These are phyloP conservation scores for Carex pumila DNA, from an alignment of 176 grass and related monocot species.

Conservation along the genomic window DNA sequence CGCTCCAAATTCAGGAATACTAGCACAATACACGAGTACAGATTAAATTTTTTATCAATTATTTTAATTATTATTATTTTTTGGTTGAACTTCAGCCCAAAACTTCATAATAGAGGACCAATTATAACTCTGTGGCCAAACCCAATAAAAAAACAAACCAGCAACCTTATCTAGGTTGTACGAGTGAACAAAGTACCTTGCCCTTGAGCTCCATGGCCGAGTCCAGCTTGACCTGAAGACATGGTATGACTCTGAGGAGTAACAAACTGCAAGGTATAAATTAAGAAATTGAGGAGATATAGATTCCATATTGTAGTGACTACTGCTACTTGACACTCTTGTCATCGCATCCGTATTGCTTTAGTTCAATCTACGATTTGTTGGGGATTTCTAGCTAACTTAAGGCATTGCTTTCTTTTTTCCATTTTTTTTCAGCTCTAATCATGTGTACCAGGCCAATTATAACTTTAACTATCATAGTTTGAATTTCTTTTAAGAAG, in stretches of 20 bases:
- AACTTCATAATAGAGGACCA: neutral
- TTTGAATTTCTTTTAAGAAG: neutral
- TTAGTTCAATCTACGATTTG: neutral
- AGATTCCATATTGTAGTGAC: neutral
- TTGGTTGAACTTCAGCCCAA: neutral
- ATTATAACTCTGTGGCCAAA: neutral
- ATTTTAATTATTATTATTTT: neutral
- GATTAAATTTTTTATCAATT: neutral
- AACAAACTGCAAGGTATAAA: constrained; percentile 45
- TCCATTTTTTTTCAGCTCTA: neutral
- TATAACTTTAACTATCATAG: neutral
- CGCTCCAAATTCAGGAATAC: neutral
- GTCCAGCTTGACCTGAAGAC: constrained; percentile 45
- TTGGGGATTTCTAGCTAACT: neutral
- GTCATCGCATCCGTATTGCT: neutral
- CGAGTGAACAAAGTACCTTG: constrained; percentile 37
- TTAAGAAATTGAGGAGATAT: constrained; percentile 12
- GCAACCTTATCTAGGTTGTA: neutral
- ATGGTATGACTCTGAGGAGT: constrained; percentile 66
- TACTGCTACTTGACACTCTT: neutral
- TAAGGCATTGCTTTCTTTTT: neutral
- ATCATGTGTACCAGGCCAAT: neutral
- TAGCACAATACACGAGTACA: neutral
- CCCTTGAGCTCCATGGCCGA: constrained; percentile 54
- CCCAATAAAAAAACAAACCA: neutral